Conservation (phyloP, 164 flowering plant species). For the Magnolia kwangsiensis region DNA sequence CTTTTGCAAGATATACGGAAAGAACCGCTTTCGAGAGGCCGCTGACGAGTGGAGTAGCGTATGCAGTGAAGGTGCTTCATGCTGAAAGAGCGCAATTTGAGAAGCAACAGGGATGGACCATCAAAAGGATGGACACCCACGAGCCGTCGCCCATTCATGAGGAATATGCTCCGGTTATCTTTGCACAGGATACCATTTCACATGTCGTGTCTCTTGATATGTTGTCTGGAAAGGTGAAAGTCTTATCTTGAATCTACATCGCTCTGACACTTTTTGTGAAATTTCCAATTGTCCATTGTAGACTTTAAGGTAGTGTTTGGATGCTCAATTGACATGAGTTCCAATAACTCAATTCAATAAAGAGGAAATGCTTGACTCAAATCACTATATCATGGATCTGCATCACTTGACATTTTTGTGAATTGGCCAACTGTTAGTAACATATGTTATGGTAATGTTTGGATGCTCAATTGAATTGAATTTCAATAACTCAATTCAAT, state of each 20-base stretch:
- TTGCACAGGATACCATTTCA: conserved; percentile 86
- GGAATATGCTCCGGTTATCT: conserved; percentile 96
- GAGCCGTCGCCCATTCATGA: conserved; percentile 66
- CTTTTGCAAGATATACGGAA: conserved; percentile 80
- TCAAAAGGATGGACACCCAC: conserved; percentile 71
- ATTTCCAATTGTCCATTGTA: too few species aligned
- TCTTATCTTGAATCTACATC: conserved; percentile 4
- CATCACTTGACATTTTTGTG: too few species aligned
- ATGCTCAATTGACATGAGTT: too few species aligned
- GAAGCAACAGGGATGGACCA: conserved; percentile 40
- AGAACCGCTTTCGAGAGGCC: conserved; percentile 98
- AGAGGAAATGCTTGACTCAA: too few species aligned
- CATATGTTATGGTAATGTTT: too few species aligned
- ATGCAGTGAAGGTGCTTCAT: conserved; percentile 88
- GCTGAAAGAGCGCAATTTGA: conserved; percentile 70
- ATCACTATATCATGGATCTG: too few species aligned
- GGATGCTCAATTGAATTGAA: too few species aligned
- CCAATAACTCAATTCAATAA: too few species aligned
- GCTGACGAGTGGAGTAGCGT: conserved; percentile 94
- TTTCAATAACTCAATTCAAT: too few species aligned
- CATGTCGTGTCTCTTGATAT: conserved; percentile 93
- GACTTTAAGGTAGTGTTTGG: too few species aligned
- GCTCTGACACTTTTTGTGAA: too few species aligned
- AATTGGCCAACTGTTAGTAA: too few species aligned
- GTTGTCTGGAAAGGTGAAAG: conserved; percentile 79